Conservation (phyloP, 2,329 filamentous ascomycete genomes). For the Fusarium sp. region DNA sequence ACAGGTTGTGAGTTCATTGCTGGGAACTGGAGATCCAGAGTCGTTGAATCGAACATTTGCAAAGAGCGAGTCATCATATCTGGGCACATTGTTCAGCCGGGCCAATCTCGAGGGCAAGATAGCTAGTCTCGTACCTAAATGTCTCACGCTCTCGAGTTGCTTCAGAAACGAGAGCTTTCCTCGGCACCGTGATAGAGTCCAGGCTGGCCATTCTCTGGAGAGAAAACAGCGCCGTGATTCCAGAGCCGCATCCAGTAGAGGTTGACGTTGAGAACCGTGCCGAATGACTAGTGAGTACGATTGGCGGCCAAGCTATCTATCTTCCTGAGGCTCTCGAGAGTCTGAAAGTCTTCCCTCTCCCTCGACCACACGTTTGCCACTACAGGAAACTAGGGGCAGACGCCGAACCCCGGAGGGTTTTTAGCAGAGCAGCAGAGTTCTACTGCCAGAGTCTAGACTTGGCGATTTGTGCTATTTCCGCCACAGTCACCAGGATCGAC, state of each 20-base stretch:
- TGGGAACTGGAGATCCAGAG: conserved; percentile 35
- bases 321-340: not conserved
- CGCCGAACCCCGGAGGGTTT: conserved; percentile 19
- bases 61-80: conserved; percentile 24
- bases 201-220: conserved; percentile 9
- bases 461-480: conserved; percentile 9
- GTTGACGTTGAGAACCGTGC: not conserved
- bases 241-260: not conserved
- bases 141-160: conserved; percentile 46
- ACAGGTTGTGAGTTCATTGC: conserved; percentile 41
- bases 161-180: conserved; percentile 35
- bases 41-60: conserved; percentile 39
- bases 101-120: not conserved
- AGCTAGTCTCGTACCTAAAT: conserved; percentile 39
- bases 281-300: too few relatives aligned
- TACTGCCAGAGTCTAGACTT: conserved; percentile 20
- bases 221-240: not conserved
- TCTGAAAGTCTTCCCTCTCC: not conserved
- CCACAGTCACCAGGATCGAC: conserved; percentile 13
- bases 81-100: not conserved
- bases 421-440: not conserved
- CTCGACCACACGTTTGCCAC: not conserved
- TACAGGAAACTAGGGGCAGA: not conserved
- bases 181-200: conserved; percentile 9
- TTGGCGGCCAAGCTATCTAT: not conserved